Conservation (phyloP, 495 filamentous ascomycete species). For the Penicillium desertorum region DNA sequence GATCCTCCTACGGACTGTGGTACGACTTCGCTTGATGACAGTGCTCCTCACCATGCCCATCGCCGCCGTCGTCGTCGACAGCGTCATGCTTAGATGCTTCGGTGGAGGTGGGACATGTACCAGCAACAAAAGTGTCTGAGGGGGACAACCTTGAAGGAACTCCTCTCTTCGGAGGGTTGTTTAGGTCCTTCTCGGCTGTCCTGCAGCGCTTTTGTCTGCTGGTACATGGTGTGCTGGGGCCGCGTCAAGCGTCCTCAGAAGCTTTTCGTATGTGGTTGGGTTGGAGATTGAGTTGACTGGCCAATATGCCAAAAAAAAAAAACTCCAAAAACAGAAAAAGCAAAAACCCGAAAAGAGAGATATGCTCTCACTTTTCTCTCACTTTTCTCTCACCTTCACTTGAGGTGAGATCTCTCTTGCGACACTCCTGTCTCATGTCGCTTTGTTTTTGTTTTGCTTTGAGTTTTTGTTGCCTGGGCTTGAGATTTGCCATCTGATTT, state of each 20-base stretch:
- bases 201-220: neutral
- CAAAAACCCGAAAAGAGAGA: neutral
- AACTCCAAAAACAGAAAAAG: neutral
- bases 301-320: neutral
- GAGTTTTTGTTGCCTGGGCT: neutral
- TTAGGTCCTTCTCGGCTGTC: slow-evolving; percentile 1
- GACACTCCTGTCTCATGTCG: neutral
- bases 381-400: neutral
- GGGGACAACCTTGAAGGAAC: slow-evolving; percentile 4
- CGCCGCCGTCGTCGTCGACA: neutral
- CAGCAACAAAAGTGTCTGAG: neutral
- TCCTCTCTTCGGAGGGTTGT: slow-evolving; percentile 5
- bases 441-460: neutral
- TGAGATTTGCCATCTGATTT: neutral
- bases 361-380: neutral
- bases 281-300: slow-evolving; percentile 4
- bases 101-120: neutral
- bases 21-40: neutral
- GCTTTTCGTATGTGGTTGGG: neutral
- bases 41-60: neutral
- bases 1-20: slow-evolving; percentile 2
- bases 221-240: neutral
- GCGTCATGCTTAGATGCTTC: neutral
- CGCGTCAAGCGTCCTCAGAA: neutral
- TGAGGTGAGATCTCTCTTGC: neutral